A percentile compares a stretch with the other conserved stretches of the same genome.
These are phyloP conservation scores for Botrytis fragariae DNA, from an alignment of 2,329 filamentous ascomycete species.

Conservation along the genomic window DNA sequence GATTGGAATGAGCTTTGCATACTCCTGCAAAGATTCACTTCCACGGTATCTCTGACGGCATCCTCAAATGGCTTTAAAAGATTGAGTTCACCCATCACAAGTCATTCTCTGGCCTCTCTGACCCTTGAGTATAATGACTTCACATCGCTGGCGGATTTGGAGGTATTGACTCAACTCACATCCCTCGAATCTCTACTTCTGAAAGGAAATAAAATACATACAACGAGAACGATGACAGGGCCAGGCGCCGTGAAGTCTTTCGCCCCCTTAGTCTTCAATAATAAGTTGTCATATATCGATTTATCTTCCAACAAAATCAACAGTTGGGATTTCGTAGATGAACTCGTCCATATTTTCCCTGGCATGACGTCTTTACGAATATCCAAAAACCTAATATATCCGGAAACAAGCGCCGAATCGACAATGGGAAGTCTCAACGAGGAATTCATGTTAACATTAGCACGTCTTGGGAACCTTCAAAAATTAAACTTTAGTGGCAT, in stretches of 20 bases:
- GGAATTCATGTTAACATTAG: constrained; percentile 84
- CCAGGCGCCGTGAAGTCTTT: background rate
- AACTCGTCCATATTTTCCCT: constrained; percentile 66
- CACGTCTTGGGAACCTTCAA: constrained; percentile 65
- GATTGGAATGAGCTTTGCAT: constrained; percentile 62
- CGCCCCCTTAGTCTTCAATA: constrained; percentile 26
- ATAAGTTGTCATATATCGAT: constrained; percentile 55
- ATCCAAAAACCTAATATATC: constrained; percentile 80
- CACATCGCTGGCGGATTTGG: constrained; percentile 55
- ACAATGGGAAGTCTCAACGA: constrained; percentile 64
- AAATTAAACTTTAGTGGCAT: constrained; percentile 73
- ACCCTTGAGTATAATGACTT: constrained; percentile 74
- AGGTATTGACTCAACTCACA: constrained; percentile 50
- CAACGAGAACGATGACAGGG: constrained; percentile 47
- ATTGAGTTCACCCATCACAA: constrained; percentile 45
- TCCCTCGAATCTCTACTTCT: constrained; percentile 63
- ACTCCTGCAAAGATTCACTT: constrained; percentile 52
- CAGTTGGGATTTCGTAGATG: constrained; percentile 72
- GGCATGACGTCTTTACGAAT: constrained; percentile 73
- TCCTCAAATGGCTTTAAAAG: constrained; percentile 57
- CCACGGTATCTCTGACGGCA: constrained; percentile 50
- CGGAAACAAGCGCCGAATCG: constrained; percentile 39
- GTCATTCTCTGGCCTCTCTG: constrained; percentile 52
- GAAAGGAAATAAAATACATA: constrained; percentile 72
- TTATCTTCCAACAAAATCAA: constrained; percentile 69